Evolutionary conservation across 768 basidiomycete genomes (phyloP), one percentile per base, ranked within the genome.

Genomic region (Sarcodon sp.): DNA sequence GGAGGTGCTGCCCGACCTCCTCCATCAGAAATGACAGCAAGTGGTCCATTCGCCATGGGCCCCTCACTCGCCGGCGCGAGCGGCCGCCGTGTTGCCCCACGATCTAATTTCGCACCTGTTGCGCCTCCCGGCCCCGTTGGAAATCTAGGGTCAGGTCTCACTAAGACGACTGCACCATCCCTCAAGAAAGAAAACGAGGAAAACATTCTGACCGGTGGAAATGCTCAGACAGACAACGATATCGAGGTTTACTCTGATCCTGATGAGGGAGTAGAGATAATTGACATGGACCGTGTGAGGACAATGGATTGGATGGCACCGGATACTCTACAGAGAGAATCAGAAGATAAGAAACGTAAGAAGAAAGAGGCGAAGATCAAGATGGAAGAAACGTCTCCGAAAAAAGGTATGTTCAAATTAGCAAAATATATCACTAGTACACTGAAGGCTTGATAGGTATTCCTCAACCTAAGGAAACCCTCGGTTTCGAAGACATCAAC

Each of bases 241-340:
- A 78, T 68, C 6, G 87, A 88, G 50, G 70, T 71, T 15, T 89
- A 90, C 63, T 91, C 88, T 13, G 88, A 91, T 51, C 84, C 86
- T 10, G 88, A 90, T 55, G 85, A 88, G 47, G 87, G 85, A 9
- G 83, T 89, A 21, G 85, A 89, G 64, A 87, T 90, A 46, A 69
- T 91, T 36, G 88, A 91, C 57, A 83, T 91, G 76, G 79, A 81
- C 32, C 72, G 81, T 50, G 78, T 91, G 32, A 66, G 73, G 45
- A 68, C 79, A 51, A 77, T 91, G 78, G 88, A 91, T 61, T 88
- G 81, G 79, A 87, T 87, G 81, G 88, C 88, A 7, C 88, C 88
- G 0, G 86, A 89, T 58, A 79, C 72, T 51, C 57, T 89, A 47
- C 69, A 66, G 47, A 79, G 67, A 53, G 76, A 79, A 47, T 69